Conservation (phyloP, 345 rosid species). For the Erucastrum elatum region DNA sequence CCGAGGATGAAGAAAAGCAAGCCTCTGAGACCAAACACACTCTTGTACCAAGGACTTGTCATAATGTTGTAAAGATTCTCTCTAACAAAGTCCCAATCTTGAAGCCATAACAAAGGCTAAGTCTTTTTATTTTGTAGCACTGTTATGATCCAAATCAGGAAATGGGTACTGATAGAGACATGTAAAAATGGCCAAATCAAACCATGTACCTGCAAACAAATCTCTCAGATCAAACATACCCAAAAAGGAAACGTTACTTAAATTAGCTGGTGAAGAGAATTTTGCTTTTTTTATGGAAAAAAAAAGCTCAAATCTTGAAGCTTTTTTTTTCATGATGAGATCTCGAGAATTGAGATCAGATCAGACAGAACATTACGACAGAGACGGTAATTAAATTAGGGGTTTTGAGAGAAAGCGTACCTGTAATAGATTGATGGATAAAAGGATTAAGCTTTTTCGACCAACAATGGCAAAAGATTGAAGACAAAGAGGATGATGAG, state of each 20-base stretch:
- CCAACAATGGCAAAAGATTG: conserved; percentile 33
- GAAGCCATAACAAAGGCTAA: conserved; percentile 25
- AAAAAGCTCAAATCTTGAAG: conserved; percentile 14
- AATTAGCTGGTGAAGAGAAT: conserved; percentile 17
- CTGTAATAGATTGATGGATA: conserved; percentile 22
- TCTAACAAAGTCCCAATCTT: conserved; percentile 40
- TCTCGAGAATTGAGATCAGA: conserved; percentile 44
- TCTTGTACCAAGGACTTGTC: conserved; percentile 84
- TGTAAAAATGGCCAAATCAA: conserved; percentile 19
- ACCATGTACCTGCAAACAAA: conserved; percentile 49
- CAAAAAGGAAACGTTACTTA: conserved; percentile 17
- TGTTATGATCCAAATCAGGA: conserved; percentile 37
- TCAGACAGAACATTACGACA: conserved; percentile 17
- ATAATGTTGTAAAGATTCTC: conserved; percentile 44
- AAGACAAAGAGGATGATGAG: conserved; percentile 24
- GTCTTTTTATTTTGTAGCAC: conserved; percentile 12
- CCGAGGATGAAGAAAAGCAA: conserved; percentile 63
- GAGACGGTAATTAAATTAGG: conserved; percentile 35
- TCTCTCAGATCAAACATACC: conserved; percentile 35
- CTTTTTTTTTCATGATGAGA: conserved; percentile 27
- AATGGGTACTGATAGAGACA: conserved; percentile 14
- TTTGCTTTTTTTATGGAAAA: not conserved
- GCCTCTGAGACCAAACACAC: conserved; percentile 76
- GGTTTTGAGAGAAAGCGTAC: conserved; percentile 41
- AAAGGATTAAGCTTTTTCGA: conserved; percentile 34